Base-by-base conservation (phyloP, 768 basidiomycete genomes). In the Pulveroboletus sp. region DNA sequence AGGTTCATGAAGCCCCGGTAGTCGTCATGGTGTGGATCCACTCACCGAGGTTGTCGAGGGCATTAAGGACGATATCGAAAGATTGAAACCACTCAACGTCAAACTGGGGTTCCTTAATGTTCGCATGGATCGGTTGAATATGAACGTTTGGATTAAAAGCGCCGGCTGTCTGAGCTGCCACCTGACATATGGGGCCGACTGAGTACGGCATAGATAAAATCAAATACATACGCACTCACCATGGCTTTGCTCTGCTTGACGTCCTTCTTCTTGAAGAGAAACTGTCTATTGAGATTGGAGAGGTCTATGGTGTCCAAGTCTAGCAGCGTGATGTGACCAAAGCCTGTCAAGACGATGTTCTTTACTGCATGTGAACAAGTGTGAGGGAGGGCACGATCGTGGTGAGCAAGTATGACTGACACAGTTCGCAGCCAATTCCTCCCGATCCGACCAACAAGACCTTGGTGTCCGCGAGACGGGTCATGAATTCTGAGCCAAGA, bases 231-330 rank as follows among this genome's bases (percentile, higher is more conserved):
- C 32, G 15, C 1, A 41, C 82, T 38, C 51, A 92, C 93, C 70
- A 94, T 63, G 2, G 95, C 89, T 73, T 99, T 99, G 60, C 93
- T 87, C 62, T 96, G 89, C 64, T 96, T 96, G 48, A 99, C 88
- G 61, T 98, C 93, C 63, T 95, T 95, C 71, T 97, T 98, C 55
- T 81, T 80, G 72, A 99, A 99, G 36, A 99, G 74, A 67, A 98
- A 99, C 61, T 98, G 95, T 18, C 95, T 81, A 63, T 99, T 99
- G 46, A 98, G 75, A 66, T 99, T 99, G 43, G 93, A 95, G 38
- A 99, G 76, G 76, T 99, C 95, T 67, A 99, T 99, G 17, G 95
- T 99, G 70, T 99, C 95, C 55, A 99, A 77, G 71, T 99, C 95
- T 51, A 99, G 77, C 43, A 96, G 79, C 0, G 93, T 93, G 55